Base-by-base conservation (phyloP, 768 basidiomycete genomes). In the Paxillus rubicundulus region DNA sequence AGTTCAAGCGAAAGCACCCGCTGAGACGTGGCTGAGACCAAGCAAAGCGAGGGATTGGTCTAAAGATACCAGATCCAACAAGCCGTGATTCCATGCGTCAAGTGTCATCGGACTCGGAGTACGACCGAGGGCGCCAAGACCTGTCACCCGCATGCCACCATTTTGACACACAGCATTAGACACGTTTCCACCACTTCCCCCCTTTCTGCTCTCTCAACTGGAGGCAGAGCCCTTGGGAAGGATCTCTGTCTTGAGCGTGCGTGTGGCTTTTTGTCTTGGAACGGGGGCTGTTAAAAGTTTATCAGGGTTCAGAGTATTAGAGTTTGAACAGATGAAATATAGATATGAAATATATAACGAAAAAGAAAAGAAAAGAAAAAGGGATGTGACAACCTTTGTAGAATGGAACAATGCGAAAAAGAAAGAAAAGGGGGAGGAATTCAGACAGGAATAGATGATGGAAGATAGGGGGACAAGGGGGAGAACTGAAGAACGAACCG, bases 221-320 rank as follows among this genome's bases (percentile, higher is more conserved):
- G 18, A 45, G 9, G 8, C 5, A 7, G 42, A 43, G 42, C 40
- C 13, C 21, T 52, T 57, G 20, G 59, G 46, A 40, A 32, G 63
- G 51, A 98, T 89, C 40, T 87, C 87, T 16, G 86, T 91, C 70
- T 95, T 98, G 51, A 98, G 76, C 2, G 91, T 77, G 20, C 96
- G 80, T 53, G 89, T 89, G 3, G 80, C 75, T 66, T 98, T 98
- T 30, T 86, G 88, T 66, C 84, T 87, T n/a, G 96, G 96, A 20
- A 82, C 74, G 2, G 96, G 96, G 2, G 96, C 96, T 98, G 58
- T 43, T 54, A 45, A 27, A 20, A 50, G 13, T 32, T 9, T 32
- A 12, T 9, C 9, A 32, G 10, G 33, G 33, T 14, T 44, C 40
- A 39, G 47, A 24, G 55, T 58, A 41, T 63, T 5, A 49, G 39